These are phyloP conservation scores for Cladorrhinum sp. DNA, from an alignment of 2,329 filamentous ascomycete species.

Conservation along the genomic window DNA sequence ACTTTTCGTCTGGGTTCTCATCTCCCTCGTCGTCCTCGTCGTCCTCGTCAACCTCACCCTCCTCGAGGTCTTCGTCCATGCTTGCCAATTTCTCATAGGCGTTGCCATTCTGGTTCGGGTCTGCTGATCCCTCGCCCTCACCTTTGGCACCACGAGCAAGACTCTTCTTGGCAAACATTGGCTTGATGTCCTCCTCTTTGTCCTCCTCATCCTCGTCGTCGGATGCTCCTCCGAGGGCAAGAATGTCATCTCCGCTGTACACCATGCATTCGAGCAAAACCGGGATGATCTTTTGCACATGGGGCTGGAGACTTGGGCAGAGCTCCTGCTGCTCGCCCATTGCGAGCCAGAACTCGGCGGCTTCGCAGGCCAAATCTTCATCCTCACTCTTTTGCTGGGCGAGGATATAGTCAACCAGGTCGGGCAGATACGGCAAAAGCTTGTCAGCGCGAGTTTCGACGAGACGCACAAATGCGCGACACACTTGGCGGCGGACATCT, in stretches of 20 bases:
- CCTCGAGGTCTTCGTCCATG: slow-evolving; percentile 75
- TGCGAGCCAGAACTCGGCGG: slow-evolving; percentile 95
- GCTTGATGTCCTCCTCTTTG: slow-evolving; percentile 84
- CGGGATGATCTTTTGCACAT: slow-evolving; percentile 80
- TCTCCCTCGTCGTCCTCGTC: slow-evolving; percentile 73
- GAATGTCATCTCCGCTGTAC: slow-evolving; percentile 90
- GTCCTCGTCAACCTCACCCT: slow-evolving; percentile 78
- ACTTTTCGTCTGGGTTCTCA: slow-evolving; percentile 81
- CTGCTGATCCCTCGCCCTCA: slow-evolving; percentile 45
- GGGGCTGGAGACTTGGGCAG: slow-evolving; percentile 71
- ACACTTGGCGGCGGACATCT: slow-evolving; percentile 89
- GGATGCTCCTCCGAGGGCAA: slow-evolving; percentile 75
- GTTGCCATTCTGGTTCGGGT: slow-evolving; percentile 52
- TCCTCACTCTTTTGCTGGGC: slow-evolving; percentile 83
- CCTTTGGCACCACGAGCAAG: slow-evolving; percentile 57
- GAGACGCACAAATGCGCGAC: slow-evolving; percentile 86
- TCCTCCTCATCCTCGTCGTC: slow-evolving; percentile 93
- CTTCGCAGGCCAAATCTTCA: slow-evolving; percentile 86
- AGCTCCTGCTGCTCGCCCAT: slow-evolving; percentile 83
- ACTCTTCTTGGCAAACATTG: slow-evolving; percentile 75
- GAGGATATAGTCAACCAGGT: slow-evolving; percentile 90
- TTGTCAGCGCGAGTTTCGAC: slow-evolving; percentile 89
- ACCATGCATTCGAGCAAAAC: slow-evolving; percentile 93
- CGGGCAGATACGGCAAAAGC: slow-evolving; percentile 80
- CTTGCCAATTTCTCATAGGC: slow-evolving; percentile 52